A percentile compares a stretch with the other conserved stretches of the same genome.
These are phyloP conservation scores for Kluyveromyces siamensis DNA, from an alignment of 805 yeast species.

Conservation along the genomic window DNA sequence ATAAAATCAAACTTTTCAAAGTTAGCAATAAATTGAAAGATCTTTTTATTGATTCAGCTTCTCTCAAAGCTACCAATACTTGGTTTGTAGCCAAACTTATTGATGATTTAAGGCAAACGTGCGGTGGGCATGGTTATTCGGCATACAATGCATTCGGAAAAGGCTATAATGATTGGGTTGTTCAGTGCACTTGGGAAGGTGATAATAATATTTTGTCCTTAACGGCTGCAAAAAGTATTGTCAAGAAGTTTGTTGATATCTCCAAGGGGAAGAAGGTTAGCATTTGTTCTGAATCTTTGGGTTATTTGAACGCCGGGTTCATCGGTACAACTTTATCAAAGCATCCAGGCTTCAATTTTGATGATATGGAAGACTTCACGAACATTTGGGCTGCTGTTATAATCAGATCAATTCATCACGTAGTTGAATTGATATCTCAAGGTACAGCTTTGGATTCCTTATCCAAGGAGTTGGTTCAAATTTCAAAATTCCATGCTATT, in stretches of 20 bases:
- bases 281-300: conserved; percentile 25
- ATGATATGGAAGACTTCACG: conserved; percentile 23
- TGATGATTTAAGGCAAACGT: conserved; percentile 85
- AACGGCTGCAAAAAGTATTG: conserved; percentile 69
- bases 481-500: conserved; percentile 35
- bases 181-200: conserved; percentile 98
- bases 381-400: conserved; percentile 27
- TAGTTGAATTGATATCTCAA: conserved; percentile 19
- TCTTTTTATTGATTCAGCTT: conserved; percentile 76
- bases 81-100: conserved; percentile 77
- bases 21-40: conserved; percentile 49
- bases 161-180: conserved; percentile 90
- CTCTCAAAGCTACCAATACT: conserved; percentile 81
- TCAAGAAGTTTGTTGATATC: conserved; percentile 34
- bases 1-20: conserved; percentile 40
- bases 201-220: conserved; percentile 83
- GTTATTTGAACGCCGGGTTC: conserved; percentile 21
- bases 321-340: conserved; percentile 17
- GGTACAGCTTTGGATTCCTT: conserved; percentile 27
- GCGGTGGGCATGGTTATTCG: conserved; percentile 96
- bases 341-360: conserved; percentile 16
- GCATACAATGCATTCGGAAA: conserved; percentile 88
- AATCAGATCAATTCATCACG: conserved; percentile 21
- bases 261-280: conserved; percentile 29
- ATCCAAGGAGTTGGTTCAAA: conserved; percentile 30